Percentiles rank a stretch among this genome's conserved stretches.
Conservation (phyloP, 495 filamentous ascomycete species). For the Pyrenula massariospora region DNA sequence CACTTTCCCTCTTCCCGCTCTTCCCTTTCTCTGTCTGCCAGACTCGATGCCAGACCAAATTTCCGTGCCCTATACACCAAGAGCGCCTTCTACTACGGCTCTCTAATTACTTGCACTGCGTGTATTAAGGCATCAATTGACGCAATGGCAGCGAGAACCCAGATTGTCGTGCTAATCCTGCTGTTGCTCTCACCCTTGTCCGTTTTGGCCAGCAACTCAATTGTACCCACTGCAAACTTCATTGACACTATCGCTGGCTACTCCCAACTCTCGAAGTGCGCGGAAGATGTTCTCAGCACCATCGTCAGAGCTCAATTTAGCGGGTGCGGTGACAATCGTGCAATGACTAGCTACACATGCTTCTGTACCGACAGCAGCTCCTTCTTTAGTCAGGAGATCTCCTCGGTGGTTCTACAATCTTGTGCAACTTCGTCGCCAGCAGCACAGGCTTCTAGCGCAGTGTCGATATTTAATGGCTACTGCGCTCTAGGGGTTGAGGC, state of each 20-base stretch:
- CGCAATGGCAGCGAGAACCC: too few relatives aligned
- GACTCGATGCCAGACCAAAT: too few relatives aligned
- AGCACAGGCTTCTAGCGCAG: background rate
- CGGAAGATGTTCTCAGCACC: background rate
- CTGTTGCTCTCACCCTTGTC: too few relatives aligned
- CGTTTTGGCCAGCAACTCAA: background rate
- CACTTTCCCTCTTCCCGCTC: too few relatives aligned
- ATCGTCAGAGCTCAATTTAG: background rate
- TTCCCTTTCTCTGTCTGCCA: too few relatives aligned
- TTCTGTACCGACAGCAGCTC: background rate
- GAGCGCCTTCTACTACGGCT: too few relatives aligned
- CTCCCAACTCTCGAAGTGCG: background rate
- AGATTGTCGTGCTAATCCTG: too few relatives aligned
- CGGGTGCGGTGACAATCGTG: background rate
- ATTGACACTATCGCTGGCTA: background rate
- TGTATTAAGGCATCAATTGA: too few relatives aligned
- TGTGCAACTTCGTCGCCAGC: background rate
- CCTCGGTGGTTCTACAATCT: background rate
- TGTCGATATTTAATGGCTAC: background rate
- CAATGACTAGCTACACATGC: background rate
- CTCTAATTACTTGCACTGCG: too few relatives aligned
- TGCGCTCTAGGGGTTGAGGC: background rate
- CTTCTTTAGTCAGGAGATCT: background rate
- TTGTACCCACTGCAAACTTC: background rate
- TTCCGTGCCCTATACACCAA: too few relatives aligned